These are phyloP conservation scores for Voacanga thouarsii DNA, from an alignment of 257 asterid species.

Conservation along the genomic window DNA sequence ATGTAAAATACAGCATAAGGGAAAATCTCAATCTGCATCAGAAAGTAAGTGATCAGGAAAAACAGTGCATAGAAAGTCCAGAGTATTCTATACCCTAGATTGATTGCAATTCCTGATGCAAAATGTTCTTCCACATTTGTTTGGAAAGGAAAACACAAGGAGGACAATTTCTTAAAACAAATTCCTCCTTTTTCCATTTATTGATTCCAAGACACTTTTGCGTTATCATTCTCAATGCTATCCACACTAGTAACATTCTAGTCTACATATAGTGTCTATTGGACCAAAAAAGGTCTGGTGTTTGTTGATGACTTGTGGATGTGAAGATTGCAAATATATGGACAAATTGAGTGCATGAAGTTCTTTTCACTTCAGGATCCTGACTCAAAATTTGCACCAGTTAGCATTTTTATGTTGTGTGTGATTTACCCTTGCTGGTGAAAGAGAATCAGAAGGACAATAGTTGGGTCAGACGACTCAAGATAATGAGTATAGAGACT, in stretches of 20 bases:
- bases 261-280: not conserved
- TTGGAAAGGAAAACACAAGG: not conserved
- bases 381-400: not conserved
- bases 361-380: not conserved
- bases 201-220: not conserved
- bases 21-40: slow-evolving; percentile 78
- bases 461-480: not conserved
- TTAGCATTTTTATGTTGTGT: not conserved
- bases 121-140: not conserved
- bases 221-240: not conserved
- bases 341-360: not conserved
- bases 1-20: slow-evolving; percentile 91
- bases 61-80: not conserved
- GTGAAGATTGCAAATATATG: not conserved
- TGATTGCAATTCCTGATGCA: not conserved
- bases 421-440: not conserved
- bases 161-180: not conserved
- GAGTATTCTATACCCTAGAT: not conserved
- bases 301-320: not conserved
- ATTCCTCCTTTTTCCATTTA: not conserved
- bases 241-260: not conserved
- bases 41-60: slow-evolving; percentile 5
- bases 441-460: not conserved
- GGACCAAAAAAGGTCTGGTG: not conserved
- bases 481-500: not conserved